Percentiles rank a stretch among this genome's conserved stretches.
phyloP scores from a whole-genome alignment of 2,329 filamentous ascomycete species.

The Epicoccum nigrum region DNA sequence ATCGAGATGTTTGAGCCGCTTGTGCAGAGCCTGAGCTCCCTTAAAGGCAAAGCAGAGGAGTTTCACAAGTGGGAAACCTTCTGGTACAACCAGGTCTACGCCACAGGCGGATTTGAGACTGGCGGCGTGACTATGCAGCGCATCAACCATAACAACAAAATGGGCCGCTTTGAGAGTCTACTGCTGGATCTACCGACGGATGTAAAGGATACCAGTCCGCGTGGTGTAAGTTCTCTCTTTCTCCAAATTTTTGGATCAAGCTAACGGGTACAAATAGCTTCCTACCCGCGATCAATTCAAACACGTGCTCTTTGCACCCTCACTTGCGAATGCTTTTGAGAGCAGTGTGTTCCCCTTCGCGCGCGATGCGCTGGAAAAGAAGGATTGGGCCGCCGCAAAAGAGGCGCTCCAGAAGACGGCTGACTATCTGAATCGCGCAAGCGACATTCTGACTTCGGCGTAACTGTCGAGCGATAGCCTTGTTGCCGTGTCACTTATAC shows the following conservation, averaged over 20 bases:
- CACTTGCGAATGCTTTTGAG: slow-evolving; percentile 74
- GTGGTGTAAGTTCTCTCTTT: slow-evolving; percentile 66
- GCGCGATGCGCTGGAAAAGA: slow-evolving; percentile 74
- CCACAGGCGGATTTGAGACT: slow-evolving; percentile 77
- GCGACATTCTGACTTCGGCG: slow-evolving; percentile 49
- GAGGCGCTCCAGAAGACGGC: slow-evolving; percentile 74
- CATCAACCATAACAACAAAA: slow-evolving; percentile 77
- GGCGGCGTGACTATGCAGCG: slow-evolving; percentile 69
- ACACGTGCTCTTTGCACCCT: slow-evolving; percentile 86
- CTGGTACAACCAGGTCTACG: slow-evolving; percentile 77
- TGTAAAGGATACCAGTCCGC: slow-evolving; percentile 35
- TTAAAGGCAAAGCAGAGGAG: slow-evolving; percentile 64
- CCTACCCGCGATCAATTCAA: slow-evolving; percentile 92
- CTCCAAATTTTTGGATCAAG: neutral
- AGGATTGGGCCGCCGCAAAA: slow-evolving; percentile 73
- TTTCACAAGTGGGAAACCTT: slow-evolving; percentile 78
- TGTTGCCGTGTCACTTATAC: no score
- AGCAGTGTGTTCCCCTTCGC: slow-evolving; percentile 78
- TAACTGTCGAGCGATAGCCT: neutral
- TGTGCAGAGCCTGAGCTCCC: slow-evolving; percentile 65
- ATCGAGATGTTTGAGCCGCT: slow-evolving; percentile 64
- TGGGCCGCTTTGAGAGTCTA: slow-evolving; percentile 81
- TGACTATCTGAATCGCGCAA: slow-evolving; percentile 68
- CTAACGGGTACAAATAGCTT: slow-evolving; percentile 49
- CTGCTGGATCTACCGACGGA: slow-evolving; percentile 77